Percentiles rank a stretch among this genome's conserved stretches.
Evolutionary conservation across 2,329 filamentous ascomycete genomes (phyloP).

Genomic region (Fusarium torreyae): DNA sequence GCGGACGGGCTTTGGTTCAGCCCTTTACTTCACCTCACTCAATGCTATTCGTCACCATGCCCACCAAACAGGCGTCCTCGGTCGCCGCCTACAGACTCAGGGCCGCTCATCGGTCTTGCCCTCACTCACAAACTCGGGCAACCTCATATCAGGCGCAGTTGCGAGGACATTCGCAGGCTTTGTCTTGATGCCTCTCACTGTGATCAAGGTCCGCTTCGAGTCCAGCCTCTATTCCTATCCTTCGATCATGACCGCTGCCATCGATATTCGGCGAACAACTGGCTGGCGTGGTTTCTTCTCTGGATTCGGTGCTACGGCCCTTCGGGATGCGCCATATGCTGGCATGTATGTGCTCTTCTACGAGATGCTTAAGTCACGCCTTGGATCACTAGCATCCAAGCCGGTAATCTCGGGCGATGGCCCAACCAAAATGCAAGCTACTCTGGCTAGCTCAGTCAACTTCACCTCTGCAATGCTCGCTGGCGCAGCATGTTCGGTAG

Average conservation of each 20-base stretch:
- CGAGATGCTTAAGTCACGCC: conserved; percentile 81
- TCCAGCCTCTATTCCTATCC: conserved; percentile 87
- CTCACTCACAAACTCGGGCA: conserved; percentile 85
- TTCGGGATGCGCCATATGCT: conserved; percentile 96
- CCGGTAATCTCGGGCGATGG: conserved; percentile 28
- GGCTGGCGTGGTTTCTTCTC: conserved; percentile 90
- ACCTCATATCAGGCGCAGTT: conserved; percentile 86
- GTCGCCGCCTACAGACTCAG: conserved; percentile 41
- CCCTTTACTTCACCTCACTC: conserved; percentile 92
- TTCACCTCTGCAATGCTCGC: conserved; percentile 87
- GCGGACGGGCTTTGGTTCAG: conserved; percentile 91
- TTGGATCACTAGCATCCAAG: conserved; percentile 56
- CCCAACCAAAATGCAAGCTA: conserved; percentile 50
- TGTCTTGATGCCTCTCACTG: conserved; percentile 93
- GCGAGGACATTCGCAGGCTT: conserved; percentile 91
- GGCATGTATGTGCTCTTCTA: conserved; percentile 96
- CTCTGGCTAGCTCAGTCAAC: conserved; percentile 77
- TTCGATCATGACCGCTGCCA: conserved; percentile 79
- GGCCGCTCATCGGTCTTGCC: conserved; percentile 79
- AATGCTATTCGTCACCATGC: conserved; percentile 84
- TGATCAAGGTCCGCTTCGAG: conserved; percentile 97
- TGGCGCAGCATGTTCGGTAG: conserved; percentile 84
- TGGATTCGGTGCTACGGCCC: conserved; percentile 92
- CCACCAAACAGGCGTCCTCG: conserved; percentile 46
- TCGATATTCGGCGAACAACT: conserved; percentile 80